Percentiles rank a stretch among this genome's conserved stretches.
phyloP scores from a whole-genome alignment of 371 early-diverging fungal genomes.

The Blyttiomyces sp. region DNA sequence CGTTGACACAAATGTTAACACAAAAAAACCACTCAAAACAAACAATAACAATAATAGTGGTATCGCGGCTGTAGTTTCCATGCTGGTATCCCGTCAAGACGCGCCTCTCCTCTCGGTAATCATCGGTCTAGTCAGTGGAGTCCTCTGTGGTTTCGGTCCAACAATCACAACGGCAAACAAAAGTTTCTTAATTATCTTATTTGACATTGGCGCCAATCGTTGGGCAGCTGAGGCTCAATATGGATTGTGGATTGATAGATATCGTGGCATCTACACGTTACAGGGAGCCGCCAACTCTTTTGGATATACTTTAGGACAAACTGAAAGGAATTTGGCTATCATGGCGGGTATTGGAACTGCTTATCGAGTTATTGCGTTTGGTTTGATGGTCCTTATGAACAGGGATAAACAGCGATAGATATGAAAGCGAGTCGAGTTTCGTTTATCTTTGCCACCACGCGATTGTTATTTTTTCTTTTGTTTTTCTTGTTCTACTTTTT shows the following conservation, averaged over 20 bases:
- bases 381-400: conserved; percentile 31
- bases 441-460: too few relatives aligned
- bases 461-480: too few relatives aligned
- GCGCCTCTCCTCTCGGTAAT: conserved; percentile 39
- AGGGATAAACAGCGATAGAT: conserved; percentile 43
- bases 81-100: conserved; percentile 33
- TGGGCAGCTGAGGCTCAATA: conserved; percentile 38
- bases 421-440: too few relatives aligned
- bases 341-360: conserved; percentile 32
- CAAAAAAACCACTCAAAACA: background rate
- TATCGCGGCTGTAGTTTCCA: conserved; percentile 30
- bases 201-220: conserved; percentile 29
- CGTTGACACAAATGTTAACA: background rate
- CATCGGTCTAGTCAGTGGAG: conserved; percentile 30
- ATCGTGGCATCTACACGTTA: conserved; percentile 26
- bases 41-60: conserved; percentile 14
- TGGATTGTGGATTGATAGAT: conserved; percentile 15
- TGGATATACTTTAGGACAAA: conserved; percentile 17
- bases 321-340: conserved; percentile 14
- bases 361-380: conserved; percentile 36
- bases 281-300: background rate
- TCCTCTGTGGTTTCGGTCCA: conserved; percentile 45
- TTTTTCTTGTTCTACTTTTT: too few relatives aligned
- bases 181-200: conserved; percentile 18
- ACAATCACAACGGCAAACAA: conserved; percentile 29